phyloP scores from a whole-genome alignment of 257 asterid species.

The Nicotiana attenuata region DNA sequence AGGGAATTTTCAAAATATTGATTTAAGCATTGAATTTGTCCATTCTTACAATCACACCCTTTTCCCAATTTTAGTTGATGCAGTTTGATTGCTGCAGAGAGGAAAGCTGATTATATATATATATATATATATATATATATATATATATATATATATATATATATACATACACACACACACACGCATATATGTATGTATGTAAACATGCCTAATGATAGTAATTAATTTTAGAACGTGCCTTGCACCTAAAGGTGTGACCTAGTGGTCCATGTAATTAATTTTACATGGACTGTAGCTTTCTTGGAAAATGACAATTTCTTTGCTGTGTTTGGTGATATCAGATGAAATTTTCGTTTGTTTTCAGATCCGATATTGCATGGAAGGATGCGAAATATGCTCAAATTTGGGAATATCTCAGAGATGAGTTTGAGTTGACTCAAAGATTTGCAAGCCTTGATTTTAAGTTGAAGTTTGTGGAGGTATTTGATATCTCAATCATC shows the following conservation, averaged over 20 bases:
- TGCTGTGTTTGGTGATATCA: neutral
- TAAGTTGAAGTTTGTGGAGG: constrained; percentile 96
- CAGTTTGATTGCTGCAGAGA: neutral
- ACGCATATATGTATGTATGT: neutral
- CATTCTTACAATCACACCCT: neutral
- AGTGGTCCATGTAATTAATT: neutral
- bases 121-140: too few species aligned
- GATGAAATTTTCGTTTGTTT: neutral
- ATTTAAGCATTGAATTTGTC: neutral
- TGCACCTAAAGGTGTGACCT: neutral
- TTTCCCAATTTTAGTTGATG: neutral
- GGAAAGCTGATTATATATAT: neutral
- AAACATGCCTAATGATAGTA: neutral
- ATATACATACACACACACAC: too few species aligned
- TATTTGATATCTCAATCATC: constrained; percentile 14
- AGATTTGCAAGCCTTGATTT: constrained; percentile 95
- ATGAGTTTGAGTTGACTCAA: constrained; percentile 92
- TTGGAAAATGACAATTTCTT: neutral
- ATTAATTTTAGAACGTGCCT: neutral
- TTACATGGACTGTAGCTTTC: neutral
- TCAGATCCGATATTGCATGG: constrained; percentile 83
- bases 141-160: too few species aligned
- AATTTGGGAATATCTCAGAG: constrained; percentile 97
- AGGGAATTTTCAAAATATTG: neutral
- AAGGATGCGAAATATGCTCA: constrained; percentile 97